Conservation (phyloP, 495 filamentous ascomycete species). For the Penicillium bialowiezense region DNA sequence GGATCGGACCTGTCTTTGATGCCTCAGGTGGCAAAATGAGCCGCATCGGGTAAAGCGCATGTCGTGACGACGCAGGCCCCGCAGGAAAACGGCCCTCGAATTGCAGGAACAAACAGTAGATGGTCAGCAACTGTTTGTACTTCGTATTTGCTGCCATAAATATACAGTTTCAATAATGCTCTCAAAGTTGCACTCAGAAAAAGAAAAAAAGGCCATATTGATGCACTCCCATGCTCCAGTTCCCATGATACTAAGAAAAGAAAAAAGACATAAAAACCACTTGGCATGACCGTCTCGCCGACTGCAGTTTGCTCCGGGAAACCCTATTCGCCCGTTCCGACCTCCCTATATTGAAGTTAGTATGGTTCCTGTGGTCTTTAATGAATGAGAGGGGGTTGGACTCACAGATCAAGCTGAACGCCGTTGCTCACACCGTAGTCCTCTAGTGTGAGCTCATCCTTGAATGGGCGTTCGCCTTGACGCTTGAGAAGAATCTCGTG, state of each 20-base stretch:
- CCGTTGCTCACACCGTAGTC: conserved; percentile 90
- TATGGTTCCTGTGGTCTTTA: not conserved
- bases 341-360: conserved; percentile 49
- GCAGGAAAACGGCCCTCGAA: conserved; percentile 9
- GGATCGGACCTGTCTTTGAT: conserved; percentile 15
- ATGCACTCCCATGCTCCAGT: conserved; percentile 48
- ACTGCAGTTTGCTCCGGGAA: conserved; percentile 2
- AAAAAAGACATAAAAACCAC: conserved; percentile 9
- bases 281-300: conserved; percentile 8
- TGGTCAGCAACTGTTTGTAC: not conserved
- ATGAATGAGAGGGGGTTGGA: conserved; percentile 8
- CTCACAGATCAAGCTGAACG: conserved; percentile 79
- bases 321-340: conserved; percentile 66
- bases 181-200: conserved; percentile 9
- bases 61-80: conserved; percentile 14
- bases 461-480: conserved; percentile 88
- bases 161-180: conserved; percentile 3
- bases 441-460: conserved; percentile 78
- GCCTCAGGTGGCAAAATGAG: conserved; percentile 20
- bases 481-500: conserved; percentile 90
- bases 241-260: conserved; percentile 30
- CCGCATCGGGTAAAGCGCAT: conserved; percentile 33
- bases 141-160: conserved; percentile 11
- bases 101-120: not conserved
- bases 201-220: conserved; percentile 46